Evolutionary conservation across 148 eudicot genomes (phyloP).

Genomic region (Rhododendron henanense): DNA sequence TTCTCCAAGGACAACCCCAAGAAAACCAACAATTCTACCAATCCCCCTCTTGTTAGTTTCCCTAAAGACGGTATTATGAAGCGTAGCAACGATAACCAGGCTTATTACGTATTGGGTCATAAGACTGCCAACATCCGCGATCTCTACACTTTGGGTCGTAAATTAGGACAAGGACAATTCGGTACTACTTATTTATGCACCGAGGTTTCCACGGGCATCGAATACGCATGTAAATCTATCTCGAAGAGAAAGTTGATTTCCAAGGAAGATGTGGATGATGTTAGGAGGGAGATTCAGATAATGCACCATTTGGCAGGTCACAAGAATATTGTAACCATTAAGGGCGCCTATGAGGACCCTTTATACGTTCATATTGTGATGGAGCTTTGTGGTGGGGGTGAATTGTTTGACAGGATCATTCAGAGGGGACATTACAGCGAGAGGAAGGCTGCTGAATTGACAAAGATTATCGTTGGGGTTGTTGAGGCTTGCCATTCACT

Average conservation of each 20-base stretch:
- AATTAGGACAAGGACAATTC: constrained; percentile 96
- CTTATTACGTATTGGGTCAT: constrained; percentile 80
- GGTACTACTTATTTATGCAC: constrained; percentile 88
- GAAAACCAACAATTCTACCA: constrained; percentile 19
- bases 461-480: constrained; percentile 86
- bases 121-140: constrained; percentile 80
- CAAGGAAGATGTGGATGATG: constrained; percentile 93
- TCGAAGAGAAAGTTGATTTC: constrained; percentile 95
- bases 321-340: constrained; percentile 73
- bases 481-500: constrained; percentile 96
- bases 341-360: constrained; percentile 91
- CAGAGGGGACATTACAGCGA: constrained; percentile 90
- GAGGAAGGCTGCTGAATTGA: constrained; percentile 90
- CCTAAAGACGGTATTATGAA: constrained; percentile 39
- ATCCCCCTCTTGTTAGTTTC: constrained; percentile 18
- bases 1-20: constrained; percentile 37
- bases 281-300: constrained; percentile 97
- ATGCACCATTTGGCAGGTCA: constrained; percentile 98
- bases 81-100: constrained; percentile 45
- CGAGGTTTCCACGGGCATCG: constrained; percentile 58
- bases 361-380: constrained; percentile 89
- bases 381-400: constrained; percentile 91
- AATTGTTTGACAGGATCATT: constrained; percentile 88
- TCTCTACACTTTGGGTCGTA: constrained; percentile 73
- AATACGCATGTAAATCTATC: constrained; percentile 91